Conservation (phyloP, 345 rosid genomes). For the Toxicodendron radicans region DNA sequence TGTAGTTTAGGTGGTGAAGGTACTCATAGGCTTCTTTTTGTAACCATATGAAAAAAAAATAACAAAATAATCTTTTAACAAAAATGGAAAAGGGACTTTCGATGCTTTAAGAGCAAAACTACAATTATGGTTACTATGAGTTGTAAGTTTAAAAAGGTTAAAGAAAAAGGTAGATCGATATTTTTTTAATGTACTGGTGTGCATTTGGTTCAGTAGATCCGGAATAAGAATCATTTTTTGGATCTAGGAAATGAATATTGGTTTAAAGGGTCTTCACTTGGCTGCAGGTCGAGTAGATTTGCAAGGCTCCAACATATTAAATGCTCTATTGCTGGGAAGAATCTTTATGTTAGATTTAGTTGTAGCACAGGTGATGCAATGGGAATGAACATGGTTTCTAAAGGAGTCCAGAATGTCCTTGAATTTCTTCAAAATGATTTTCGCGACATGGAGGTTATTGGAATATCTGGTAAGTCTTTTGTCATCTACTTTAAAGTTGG, state of each 20-base stretch:
- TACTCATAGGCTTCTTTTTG: not conserved
- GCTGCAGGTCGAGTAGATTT: constrained; percentile 78
- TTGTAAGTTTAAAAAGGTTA: too few species aligned
- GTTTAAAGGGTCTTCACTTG: not conserved
- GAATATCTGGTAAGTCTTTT: constrained; percentile 60
- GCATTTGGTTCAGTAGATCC: not conserved
- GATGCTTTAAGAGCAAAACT: too few species aligned
- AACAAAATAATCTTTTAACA: not conserved
- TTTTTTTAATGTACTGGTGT: too few species aligned
- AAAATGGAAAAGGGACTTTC: too few species aligned
- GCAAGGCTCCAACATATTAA: constrained; percentile 61
- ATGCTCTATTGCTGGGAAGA: constrained; percentile 82
- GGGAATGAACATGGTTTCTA: constrained; percentile 99
- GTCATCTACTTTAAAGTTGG: not conserved
- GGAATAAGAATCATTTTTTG: not conserved
- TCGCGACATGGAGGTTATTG: constrained; percentile 86
- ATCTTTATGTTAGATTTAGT: constrained; percentile 68
- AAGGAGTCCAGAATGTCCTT: constrained; percentile 89
- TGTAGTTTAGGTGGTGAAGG: not conserved
- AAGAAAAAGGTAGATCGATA: not conserved
- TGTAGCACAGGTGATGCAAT: constrained; percentile 93
- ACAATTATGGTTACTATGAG: not conserved
- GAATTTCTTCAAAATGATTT: constrained; percentile 72
- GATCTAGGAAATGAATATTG: not conserved
- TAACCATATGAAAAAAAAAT: not conserved